Evolutionary conservation across 2,329 filamentous ascomycete species (phyloP).

Genomic region (Penicillium sp.): DNA sequence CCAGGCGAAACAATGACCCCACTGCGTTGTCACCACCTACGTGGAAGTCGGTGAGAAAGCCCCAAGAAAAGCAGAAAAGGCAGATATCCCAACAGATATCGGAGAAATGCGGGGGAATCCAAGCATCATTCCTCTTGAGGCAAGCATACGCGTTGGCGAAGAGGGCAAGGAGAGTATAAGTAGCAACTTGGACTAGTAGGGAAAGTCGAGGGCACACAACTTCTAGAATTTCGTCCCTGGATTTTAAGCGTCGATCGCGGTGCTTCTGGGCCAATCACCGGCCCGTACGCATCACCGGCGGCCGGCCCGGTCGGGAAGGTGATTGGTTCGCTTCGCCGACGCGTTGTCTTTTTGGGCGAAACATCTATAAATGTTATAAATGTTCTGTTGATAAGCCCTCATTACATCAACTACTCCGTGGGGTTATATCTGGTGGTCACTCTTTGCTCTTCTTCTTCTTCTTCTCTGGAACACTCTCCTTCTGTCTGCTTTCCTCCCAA

Average conservation of each 20-base stretch:
- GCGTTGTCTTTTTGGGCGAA: slow-evolving; percentile 11
- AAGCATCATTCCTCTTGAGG: slow-evolving; percentile 17
- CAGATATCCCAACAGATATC: slow-evolving; percentile 1
- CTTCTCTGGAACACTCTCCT: not conserved
- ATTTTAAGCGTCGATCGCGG: slow-evolving; percentile 19
- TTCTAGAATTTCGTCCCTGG: slow-evolving; percentile 25
- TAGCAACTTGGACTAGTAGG: not conserved
- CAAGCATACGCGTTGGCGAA: slow-evolving; percentile 17
- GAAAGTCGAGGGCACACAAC: not conserved
- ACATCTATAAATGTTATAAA: slow-evolving; percentile 24
- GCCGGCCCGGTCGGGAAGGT: slow-evolving; percentile 19
- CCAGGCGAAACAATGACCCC: not conserved
- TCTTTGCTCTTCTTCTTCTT: not conserved
- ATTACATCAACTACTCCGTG: slow-evolving; percentile 3
- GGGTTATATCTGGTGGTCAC: slow-evolving; percentile 10
- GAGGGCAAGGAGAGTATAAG: no score
- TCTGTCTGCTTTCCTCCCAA: not conserved
- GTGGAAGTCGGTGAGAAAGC: slow-evolving; percentile 1
- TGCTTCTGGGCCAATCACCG: slow-evolving; percentile 16
- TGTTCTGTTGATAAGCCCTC: slow-evolving; percentile 19
- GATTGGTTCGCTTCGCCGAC: slow-evolving; percentile 22
- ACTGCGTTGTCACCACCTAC: no score
- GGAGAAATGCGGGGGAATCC: slow-evolving; percentile 19
- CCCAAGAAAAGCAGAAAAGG: not conserved
- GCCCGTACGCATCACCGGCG: slow-evolving; percentile 17